These are phyloP conservation scores for Davidsoniella australis DNA, from an alignment of 2,329 filamentous ascomycete genomes.

Conservation along the genomic window DNA sequence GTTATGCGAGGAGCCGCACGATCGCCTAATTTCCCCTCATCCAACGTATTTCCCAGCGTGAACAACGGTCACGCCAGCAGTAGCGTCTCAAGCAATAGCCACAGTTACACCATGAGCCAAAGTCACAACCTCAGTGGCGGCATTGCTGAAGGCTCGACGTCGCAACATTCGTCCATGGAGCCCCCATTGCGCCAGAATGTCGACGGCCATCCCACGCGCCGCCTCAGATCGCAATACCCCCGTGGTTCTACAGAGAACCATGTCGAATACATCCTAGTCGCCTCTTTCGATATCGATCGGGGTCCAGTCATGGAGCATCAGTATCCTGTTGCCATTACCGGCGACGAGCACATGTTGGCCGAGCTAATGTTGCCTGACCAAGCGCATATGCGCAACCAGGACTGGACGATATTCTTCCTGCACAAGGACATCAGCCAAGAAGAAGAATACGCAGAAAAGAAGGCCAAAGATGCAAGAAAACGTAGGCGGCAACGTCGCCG, in stretches of 20 bases:
- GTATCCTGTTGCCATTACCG: slow-evolving; percentile 84
- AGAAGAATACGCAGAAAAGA: slow-evolving; percentile 60
- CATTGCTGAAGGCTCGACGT: slow-evolving; percentile 26
- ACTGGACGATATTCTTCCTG: slow-evolving; percentile 98
- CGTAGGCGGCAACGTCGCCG: slow-evolving; percentile 35
- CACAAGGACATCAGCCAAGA: slow-evolving; percentile 84
- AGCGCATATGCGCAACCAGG: slow-evolving; percentile 82
- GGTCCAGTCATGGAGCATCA: slow-evolving; percentile 98
- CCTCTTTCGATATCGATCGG: slow-evolving; percentile 90
- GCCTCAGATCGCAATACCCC: slow-evolving; percentile 58
- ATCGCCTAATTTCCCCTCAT: slow-evolving; percentile 26
- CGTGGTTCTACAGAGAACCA: slow-evolving; percentile 66
- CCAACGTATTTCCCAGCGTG: slow-evolving; percentile 20
- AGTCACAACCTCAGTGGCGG: background rate
- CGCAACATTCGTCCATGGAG: slow-evolving; percentile 41
- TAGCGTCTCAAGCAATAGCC: background rate
- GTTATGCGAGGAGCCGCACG: slow-evolving; percentile 23
- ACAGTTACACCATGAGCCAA: slow-evolving; percentile 5
- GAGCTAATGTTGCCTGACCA: slow-evolving; percentile 98
- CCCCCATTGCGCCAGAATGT: slow-evolving; percentile 30
- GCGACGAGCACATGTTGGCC: slow-evolving; percentile 93
- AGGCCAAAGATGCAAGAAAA: slow-evolving; percentile 32
- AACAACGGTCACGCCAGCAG: slow-evolving; percentile 18
- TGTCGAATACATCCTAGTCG: slow-evolving; percentile 96
- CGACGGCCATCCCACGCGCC: slow-evolving; percentile 32